Evolutionary conservation across 208 protist genomes (phyloP).

Genomic region (Vickermania ingenoplastis): DNA sequence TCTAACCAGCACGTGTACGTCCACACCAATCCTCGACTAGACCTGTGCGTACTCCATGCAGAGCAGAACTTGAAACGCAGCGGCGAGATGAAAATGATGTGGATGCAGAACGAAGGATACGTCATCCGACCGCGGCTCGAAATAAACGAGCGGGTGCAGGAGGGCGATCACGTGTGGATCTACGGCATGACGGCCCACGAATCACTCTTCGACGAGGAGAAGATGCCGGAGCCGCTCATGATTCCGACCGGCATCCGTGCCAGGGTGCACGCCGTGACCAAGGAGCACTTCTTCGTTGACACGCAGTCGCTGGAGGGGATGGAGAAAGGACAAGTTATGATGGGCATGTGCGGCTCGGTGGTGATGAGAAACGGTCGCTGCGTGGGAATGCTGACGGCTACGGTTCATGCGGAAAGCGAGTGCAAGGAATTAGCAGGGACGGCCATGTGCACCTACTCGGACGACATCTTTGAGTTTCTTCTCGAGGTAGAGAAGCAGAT

Average conservation of each 20-base stretch:
- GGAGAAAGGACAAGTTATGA: conserved; percentile 56
- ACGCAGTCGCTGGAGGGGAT: conserved; percentile 62
- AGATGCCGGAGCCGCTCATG: conserved; percentile 78
- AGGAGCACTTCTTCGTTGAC: conserved; percentile 87
- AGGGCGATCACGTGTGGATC: conserved; percentile 83
- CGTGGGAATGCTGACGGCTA: conserved; percentile 89
- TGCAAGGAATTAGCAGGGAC: conserved; percentile 73
- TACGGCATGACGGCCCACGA: conserved; percentile 87
- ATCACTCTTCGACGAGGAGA: conserved; percentile 85
- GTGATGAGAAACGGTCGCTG: conserved; percentile 83
- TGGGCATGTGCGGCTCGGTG: conserved; percentile 87
- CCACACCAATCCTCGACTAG: conserved; percentile 76
- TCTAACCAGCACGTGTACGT: conserved; percentile 88
- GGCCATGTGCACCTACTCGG: conserved; percentile 82
- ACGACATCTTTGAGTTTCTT: conserved; percentile 84
- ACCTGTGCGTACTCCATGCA: conserved; percentile 79
- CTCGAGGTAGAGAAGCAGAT: conserved; percentile 88
- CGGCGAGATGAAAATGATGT: conserved; percentile 89
- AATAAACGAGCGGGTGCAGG: conserved; percentile 48
- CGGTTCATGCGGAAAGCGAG: conserved; percentile 74
- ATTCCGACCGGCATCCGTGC: conserved; percentile 78
- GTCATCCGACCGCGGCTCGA: conserved; percentile 72
- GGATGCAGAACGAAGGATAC: conserved; percentile 88
- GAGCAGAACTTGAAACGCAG: conserved; percentile 83
- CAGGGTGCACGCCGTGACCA: conserved; percentile 61